A percentile compares a stretch with the other conserved stretches of the same genome.
phyloP scores from a whole-genome alignment of 2,329 filamentous ascomycete species.

The Aspergillus sojae region DNA sequence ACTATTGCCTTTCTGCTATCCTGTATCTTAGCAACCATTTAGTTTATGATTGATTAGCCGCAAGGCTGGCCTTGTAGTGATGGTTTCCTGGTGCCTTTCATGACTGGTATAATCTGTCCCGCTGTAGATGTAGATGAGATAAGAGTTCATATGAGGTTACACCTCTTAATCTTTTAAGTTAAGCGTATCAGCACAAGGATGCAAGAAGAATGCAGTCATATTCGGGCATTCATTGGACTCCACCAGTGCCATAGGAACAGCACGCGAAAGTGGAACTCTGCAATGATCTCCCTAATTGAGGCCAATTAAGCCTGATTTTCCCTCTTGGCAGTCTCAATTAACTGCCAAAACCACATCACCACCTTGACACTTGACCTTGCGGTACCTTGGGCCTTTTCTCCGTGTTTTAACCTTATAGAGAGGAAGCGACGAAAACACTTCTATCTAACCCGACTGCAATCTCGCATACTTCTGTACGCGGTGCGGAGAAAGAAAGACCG shows the following conservation, averaged over 20 bases:
- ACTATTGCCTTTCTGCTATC: slow-evolving; percentile 42
- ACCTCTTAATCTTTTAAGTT: not conserved
- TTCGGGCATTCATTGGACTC: not conserved
- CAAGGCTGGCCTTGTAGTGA: slow-evolving; percentile 29
- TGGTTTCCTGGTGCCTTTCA: slow-evolving; percentile 1
- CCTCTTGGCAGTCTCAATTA: not conserved
- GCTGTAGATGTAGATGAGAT: not conserved
- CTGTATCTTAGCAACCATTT: slow-evolving; percentile 47
- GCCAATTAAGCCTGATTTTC: not conserved
- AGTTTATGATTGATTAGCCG: slow-evolving; percentile 43
- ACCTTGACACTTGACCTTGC: not conserved
- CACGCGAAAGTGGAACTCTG: not conserved
- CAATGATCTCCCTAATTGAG: not conserved
- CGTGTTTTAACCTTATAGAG: not conserved
- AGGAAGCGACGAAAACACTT: not conserved
- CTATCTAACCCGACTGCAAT: not conserved
- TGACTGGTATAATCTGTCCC: not conserved
- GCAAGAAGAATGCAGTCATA: not conserved
- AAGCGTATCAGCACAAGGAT: not conserved
- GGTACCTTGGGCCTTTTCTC: not conserved
- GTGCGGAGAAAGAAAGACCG: not conserved
- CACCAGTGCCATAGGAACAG: not conserved
- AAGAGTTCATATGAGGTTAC: not conserved
- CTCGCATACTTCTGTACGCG: not conserved
- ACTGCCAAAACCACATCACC: not conserved